Evolutionary conservation across 2,329 filamentous ascomycete species (phyloP).

Genomic region (Escovopsis weberi): DNA sequence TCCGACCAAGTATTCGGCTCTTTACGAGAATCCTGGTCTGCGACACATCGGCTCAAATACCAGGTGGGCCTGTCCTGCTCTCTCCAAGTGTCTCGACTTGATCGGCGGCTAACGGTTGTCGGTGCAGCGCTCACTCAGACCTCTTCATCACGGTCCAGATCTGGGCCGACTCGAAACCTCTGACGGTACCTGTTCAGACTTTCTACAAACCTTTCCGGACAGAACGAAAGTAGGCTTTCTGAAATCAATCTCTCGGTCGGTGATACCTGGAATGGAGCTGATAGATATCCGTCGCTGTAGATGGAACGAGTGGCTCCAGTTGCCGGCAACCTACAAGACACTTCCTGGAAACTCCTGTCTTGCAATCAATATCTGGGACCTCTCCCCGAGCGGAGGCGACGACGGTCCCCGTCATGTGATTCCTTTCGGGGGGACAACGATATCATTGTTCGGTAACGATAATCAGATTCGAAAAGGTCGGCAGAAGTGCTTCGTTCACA

Average conservation of each 20-base stretch:
- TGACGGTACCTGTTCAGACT: constrained; percentile 85
- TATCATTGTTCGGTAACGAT: constrained; percentile 82
- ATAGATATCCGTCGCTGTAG: constrained; percentile 19
- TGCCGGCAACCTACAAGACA: constrained; percentile 73
- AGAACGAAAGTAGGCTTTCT: constrained; percentile 38
- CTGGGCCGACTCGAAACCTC: constrained; percentile 89
- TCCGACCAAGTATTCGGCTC: constrained; percentile 42
- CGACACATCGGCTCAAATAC: constrained; percentile 79
- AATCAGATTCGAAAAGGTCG: constrained; percentile 83
- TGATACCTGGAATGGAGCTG: not conserved
- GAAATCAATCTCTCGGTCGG: not conserved
- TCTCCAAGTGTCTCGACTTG: too few relatives aligned
- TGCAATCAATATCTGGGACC: constrained; percentile 89
- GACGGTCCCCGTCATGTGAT: constrained; percentile 62
- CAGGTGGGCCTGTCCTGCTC: constrained; percentile 31
- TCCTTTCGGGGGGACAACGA: constrained; percentile 87
- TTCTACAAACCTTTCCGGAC: constrained; percentile 82
- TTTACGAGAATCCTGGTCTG: constrained; percentile 65
- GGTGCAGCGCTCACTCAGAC: constrained; percentile 58
- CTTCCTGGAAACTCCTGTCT: constrained; percentile 71
- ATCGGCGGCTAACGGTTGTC: constrained; percentile 9
- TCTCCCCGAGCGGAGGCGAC: constrained; percentile 63
- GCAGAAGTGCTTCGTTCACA: constrained; percentile 79
- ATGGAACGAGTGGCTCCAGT: constrained; percentile 93
- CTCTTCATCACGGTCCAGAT: constrained; percentile 87